Conservation (phyloP, 73 alveolate genomes). For the Blepharisma japonicum region DNA sequence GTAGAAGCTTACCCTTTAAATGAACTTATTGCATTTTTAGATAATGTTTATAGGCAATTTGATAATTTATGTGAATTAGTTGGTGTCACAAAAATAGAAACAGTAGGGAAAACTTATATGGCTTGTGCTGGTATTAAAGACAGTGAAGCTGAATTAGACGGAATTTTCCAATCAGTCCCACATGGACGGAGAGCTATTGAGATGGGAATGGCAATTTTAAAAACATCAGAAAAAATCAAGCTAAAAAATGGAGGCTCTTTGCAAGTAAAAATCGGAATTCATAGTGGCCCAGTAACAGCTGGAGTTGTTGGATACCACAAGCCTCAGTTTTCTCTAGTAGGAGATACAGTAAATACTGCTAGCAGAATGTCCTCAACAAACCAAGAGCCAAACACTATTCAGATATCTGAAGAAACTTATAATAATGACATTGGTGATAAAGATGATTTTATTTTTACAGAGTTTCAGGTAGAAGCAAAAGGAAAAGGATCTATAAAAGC, state of each 20-base stretch:
- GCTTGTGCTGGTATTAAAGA: constrained; percentile 79
- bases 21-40: no score
- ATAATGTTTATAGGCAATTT: no score
- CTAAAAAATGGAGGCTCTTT: no score
- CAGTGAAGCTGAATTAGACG: no score
- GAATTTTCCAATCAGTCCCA: no score
- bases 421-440: not conserved
- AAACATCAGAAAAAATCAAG: no score
- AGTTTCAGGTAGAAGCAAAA: constrained; percentile 36
- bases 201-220: no score
- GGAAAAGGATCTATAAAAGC: constrained; percentile 46
- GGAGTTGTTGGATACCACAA: constrained; percentile 98
- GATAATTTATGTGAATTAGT: constrained; percentile 26
- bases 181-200: no score
- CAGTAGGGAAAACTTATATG: constrained; percentile 87
- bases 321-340: constrained; percentile 96
- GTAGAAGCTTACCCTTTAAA: no score
- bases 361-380: constrained; percentile 72
- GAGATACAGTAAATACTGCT: constrained; percentile 98
- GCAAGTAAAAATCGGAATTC: constrained; percentile 72
- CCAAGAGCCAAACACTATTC: not conserved
- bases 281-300: constrained; percentile 94
- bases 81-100: constrained; percentile 63
- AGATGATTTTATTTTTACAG: constrained; percentile 19
- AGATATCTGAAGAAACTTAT: not conserved